Percentiles rank a stretch among this genome's conserved stretches.
Evolutionary conservation across 2,329 filamentous ascomycete species (phyloP).

Genomic region (Cercospora sp.): DNA sequence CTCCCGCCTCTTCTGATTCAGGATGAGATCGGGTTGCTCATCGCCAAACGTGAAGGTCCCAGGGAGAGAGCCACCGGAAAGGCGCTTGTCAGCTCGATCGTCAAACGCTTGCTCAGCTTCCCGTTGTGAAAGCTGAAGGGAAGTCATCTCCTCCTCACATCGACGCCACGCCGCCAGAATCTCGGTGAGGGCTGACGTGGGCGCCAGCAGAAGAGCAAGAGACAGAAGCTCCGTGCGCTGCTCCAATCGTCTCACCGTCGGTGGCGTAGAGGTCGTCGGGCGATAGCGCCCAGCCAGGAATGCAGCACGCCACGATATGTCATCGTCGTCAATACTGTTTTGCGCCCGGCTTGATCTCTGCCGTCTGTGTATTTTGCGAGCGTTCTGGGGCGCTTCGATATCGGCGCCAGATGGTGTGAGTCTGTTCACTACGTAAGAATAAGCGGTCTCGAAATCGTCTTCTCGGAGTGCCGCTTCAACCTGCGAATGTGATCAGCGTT

Average conservation of each 20-base stretch:
- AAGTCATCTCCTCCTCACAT: constrained; percentile 75
- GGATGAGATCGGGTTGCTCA: constrained; percentile 38
- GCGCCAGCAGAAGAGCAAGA: constrained; percentile 72
- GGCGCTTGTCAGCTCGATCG: constrained; percentile 59
- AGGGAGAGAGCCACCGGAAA: constrained; percentile 39
- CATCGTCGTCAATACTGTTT: constrained; percentile 48
- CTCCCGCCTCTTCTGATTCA: constrained; percentile 46
- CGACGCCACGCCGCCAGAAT: constrained; percentile 73
- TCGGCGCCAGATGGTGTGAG: constrained; percentile 47
- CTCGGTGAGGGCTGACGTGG: constrained; percentile 67
- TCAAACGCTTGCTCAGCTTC: constrained; percentile 72
- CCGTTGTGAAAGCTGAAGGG: constrained; percentile 65
- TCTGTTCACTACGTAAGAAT: constrained; percentile 76
- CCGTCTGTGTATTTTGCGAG: constrained; percentile 12
- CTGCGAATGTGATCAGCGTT: neutral
- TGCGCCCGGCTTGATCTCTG: constrained; percentile 27
- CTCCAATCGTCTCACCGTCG: constrained; percentile 68
- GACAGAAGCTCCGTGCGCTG: constrained; percentile 80
- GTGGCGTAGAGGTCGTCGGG: constrained; percentile 48
- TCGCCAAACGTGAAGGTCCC: constrained; percentile 47
- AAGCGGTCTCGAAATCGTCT: constrained; percentile 82
- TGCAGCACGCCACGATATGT: constrained; percentile 77
- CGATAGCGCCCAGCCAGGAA: constrained; percentile 75
- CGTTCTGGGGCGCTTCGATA: constrained; percentile 23
- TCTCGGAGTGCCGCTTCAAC: constrained; percentile 72